phyloP scores from a whole-genome alignment of 108 stramenopile genomes.

The Pseudonitzschia pungens region DNA sequence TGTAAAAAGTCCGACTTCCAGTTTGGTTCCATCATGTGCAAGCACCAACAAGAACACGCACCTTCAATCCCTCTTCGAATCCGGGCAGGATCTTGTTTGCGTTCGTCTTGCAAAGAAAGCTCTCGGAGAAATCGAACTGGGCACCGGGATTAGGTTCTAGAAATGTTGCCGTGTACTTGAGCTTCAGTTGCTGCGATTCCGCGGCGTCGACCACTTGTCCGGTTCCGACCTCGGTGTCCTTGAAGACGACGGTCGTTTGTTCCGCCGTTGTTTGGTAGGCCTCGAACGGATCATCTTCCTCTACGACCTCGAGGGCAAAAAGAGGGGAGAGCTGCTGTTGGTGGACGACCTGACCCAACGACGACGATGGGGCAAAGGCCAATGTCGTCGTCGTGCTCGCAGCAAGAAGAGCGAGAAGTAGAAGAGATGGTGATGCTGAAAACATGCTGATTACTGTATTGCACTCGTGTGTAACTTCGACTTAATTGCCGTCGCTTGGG shows the following conservation, averaged over 20 bases:
- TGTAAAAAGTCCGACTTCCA: too few relatives aligned
- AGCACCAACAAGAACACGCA: too few relatives aligned
- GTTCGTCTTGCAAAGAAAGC: constrained; percentile 27
- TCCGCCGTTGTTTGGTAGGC: not conserved
- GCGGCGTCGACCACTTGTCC: constrained; percentile 10
- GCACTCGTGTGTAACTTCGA: not conserved
- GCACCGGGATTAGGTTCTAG: not conserved
- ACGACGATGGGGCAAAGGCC: not conserved
- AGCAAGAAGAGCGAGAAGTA: not conserved
- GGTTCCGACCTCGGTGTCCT: constrained; percentile 23
- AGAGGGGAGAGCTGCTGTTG: constrained; percentile 1
- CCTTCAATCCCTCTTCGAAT: constrained; percentile 33
- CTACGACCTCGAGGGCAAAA: constrained; percentile 17
- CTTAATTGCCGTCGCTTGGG: not conserved
- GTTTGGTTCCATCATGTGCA: too few relatives aligned
- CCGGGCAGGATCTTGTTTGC: constrained; percentile 37
- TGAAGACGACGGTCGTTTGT: constrained; percentile 12
- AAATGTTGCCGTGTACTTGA: constrained; percentile 24
- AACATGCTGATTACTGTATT: not conserved
- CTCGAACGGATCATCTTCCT: constrained; percentile 13
- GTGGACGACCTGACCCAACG: not conserved
- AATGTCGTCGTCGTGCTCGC: not conserved
- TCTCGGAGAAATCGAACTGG: constrained; percentile 24
- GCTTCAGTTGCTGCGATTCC: constrained; percentile 20
- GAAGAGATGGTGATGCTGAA: not conserved